Base-by-base conservation (phyloP, 2,329 filamentous ascomycete genomes). In the Penicillium paneum region DNA sequence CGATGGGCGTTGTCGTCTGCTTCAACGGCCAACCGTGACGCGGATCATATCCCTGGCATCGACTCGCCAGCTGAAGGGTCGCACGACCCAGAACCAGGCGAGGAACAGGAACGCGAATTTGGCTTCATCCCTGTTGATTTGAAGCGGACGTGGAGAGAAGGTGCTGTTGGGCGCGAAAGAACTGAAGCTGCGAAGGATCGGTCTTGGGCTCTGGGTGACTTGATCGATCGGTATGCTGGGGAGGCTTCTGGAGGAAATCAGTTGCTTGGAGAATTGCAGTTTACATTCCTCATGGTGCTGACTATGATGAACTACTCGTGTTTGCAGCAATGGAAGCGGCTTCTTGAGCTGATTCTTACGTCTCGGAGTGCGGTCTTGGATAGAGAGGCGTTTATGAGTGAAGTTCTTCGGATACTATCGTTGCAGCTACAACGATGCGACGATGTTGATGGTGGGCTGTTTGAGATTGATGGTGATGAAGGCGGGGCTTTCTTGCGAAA, bases 271-370 rank as follows among this genome's bases (percentile, higher is more conserved):
- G 84, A 87, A 63, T 63, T 87, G 51, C 83, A 87, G 60, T 84
- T 86, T 63, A 78, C 78, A 31, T 87, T 87, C 61, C 68, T 86
- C 10, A 85, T 84, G 80, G 76, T 84, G 2, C 64, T 87, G 55
- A 85, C 83, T 5, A 73, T 87, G 58, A 84, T 84, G 74, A 87
- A 87, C 65, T 85, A 82, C 65, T 85, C 83, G 2, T 86, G 84
- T 63, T 71, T 86, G 3, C 83, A 86, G 66, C 84, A 87, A 65
- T 87, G 84, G 84, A 85, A 83, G 64, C 72, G 84, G 35, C 60
- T 87, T 11, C 69, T 87, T 10, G 71, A 72, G 1, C 69, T 87
- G 24, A 71, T 85, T 8, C 72, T 87, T 46, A 86, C 83, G 0
- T 85, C 81, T 62, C 76, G 74, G 17, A 67, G 66, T 38, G 83